Base-by-base conservation (phyloP, 176 grass and related monocot species). In the Tillandsia leiboldiana region DNA sequence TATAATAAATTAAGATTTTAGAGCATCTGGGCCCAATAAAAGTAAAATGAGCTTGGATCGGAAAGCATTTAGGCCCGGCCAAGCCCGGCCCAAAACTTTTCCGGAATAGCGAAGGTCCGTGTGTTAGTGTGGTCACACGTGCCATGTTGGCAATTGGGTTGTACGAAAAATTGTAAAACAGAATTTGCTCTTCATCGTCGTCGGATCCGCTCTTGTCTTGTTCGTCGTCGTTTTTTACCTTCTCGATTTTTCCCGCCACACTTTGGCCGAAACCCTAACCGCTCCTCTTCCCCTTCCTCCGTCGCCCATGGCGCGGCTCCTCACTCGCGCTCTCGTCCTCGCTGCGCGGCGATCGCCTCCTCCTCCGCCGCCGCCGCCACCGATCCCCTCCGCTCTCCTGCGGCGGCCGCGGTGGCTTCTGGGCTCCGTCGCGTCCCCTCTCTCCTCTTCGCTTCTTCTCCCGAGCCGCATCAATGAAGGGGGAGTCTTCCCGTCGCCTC, bases 301-400 rank as follows among this genome's bases (percentile, higher is more conserved):
- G 56, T 42, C 56, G 15, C 56, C 33, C 65, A 77, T 77, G 75
- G 75, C 75, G 65, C 29, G 75, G 33, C 47, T 69, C 20, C 64
- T 65, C 53, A 15, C 51, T 18, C 74, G 74, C 47, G 63, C 65
- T 52, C 27, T 69, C 28, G 51, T 15, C 12, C 24, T 77, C 29
- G 12, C 75, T 22, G 12, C 47, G 12, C 53, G 53, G 50, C 17
- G 18, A 26, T 6, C 29, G 9, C 64, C 74, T 14, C 51, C 65
- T 2, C 17, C 33, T 14, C 8, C 17, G 29, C 29, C 29, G 29
- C 17, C 33, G 11, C 8, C 29, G 14, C 65, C 74, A n/a, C 51
- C 65, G 28, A 26, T 68, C 5, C 5, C 65, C 51, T 28, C 52
- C n/a, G 51, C 51, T 23, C 51, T 68, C 65, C 3, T 33, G 33